Base-by-base conservation (phyloP, 2,329 filamentous ascomycete species). In the Xylaria multiplex region DNA sequence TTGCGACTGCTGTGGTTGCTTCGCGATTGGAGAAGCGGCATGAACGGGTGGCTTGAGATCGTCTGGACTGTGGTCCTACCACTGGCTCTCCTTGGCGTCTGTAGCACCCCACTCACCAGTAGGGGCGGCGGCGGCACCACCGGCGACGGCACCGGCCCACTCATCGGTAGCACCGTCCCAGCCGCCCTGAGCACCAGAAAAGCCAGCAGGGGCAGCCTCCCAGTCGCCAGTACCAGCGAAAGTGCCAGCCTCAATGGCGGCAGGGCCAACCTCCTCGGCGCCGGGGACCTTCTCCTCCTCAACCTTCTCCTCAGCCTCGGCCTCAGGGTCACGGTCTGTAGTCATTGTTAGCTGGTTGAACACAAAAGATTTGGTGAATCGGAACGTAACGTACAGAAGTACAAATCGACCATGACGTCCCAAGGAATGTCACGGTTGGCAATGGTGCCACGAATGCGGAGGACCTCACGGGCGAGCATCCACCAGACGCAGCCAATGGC, bases 381-480 rank as follows among this genome's bases (percentile, higher is more conserved):
- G 22, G 62, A 32, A n/a, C 22, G 59, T 43, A 57, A 85, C 86
- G 74, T 87, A 89, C 86, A 97, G 91, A 99, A 99, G 93, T 99
- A 99, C 79, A 99, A 86, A 91, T 99, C 96, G 79, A 96, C 93
- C 91, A 99, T 98, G 85, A 97, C 91, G 81, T 99, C 96, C 96
- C 96, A 99, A 82, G 97, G 92, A 70, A 91, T 90, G 86, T 99
- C 96, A 82, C 96, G 93, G 88, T 88, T 93, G 81, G 93, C 91
- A 81, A 99, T 93, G 80, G 94, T 98, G 77, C 96, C 96, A 78
- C 96, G 93, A 80, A 99, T 93, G 81, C 96, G 93, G 83, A 99
- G 94, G 82, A 99, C 95, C 90, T 99, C 96, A 89, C 96, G 96
- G 82, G 96, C 95, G 77, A 99, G 90, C 91, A 99, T 91, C 96